A percentile compares a stretch with the other conserved stretches of the same genome.
phyloP scores from a whole-genome alignment of 164 flowering plant genomes.

The Vitis amurensis region DNA sequence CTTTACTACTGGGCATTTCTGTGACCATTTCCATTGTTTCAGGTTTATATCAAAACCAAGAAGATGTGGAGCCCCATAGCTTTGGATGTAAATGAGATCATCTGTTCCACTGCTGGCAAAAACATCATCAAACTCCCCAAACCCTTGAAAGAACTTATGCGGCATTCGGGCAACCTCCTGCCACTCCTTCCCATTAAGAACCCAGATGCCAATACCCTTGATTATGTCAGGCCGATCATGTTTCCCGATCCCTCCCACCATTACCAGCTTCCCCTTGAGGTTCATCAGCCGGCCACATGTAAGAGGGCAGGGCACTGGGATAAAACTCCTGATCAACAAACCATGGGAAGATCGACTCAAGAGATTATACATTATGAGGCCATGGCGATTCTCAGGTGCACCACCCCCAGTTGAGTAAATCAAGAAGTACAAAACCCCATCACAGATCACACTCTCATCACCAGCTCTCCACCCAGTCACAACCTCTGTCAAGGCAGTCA shows the following conservation, averaged over 20 bases:
- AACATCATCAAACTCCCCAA: constrained; percentile 93
- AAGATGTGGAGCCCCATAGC: constrained; percentile 82
- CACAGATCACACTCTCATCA: constrained; percentile 83
- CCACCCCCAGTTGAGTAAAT: constrained; percentile 77
- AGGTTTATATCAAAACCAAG: constrained; percentile 65
- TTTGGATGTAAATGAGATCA: constrained; percentile 83
- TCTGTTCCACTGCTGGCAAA: constrained; percentile 78
- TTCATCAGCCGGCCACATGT: constrained; percentile 94
- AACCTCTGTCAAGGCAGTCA: constrained; percentile 57
- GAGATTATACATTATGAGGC: constrained; percentile 63
- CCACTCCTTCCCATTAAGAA: constrained; percentile 70
- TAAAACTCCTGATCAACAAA: constrained; percentile 48
- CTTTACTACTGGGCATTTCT: constrained; percentile 80
- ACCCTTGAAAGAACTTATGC: constrained; percentile 82
- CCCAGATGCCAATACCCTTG: constrained; percentile 91
- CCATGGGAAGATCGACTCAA: constrained; percentile 42
- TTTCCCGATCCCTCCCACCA: constrained; percentile 98
- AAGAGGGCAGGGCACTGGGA: constrained; percentile 79
- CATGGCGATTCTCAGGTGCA: constrained; percentile 62
- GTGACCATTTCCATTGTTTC: constrained; percentile 90
- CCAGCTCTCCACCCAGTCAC: constrained; percentile 95
- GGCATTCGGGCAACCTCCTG: constrained; percentile 83
- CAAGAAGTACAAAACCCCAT: constrained; percentile 69
- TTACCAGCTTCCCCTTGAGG: constrained; percentile 72
- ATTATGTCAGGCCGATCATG: constrained; percentile 76